These are phyloP conservation scores for Erysiphe neolycopersici DNA, from an alignment of 2,329 filamentous ascomycete species.

Conservation along the genomic window DNA sequence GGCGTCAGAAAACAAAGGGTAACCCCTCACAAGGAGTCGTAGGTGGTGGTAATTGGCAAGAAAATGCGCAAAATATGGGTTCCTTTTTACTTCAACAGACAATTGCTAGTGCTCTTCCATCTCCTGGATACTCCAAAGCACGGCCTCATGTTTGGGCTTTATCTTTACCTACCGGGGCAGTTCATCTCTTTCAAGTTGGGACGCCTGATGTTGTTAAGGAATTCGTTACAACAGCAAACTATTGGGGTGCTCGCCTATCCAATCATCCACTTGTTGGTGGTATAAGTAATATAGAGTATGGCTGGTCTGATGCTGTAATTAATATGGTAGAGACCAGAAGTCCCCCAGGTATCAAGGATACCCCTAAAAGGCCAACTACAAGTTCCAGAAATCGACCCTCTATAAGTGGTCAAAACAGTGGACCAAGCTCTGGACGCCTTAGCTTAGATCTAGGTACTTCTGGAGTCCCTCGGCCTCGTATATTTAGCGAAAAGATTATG, in stretches of 20 bases:
- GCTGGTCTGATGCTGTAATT: slow-evolving; percentile 73
- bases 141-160: slow-evolving; percentile 86
- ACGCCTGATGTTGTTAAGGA: slow-evolving; percentile 86
- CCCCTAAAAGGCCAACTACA: background rate
- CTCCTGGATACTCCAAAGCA: slow-evolving; percentile 76
- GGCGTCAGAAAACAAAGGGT: slow-evolving; percentile 36
- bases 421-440: slow-evolving; percentile 34
- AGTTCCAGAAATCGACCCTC: slow-evolving; percentile 6
- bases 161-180: slow-evolving; percentile 71
- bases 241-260: slow-evolving; percentile 85
- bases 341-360: background rate
- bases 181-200: slow-evolving; percentile 94
- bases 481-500: slow-evolving; percentile 61
- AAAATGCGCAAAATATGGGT: slow-evolving; percentile 75
- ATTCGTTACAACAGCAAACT: slow-evolving; percentile 85
- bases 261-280: slow-evolving; percentile 83
- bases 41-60: slow-evolving; percentile 93
- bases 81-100: slow-evolving; percentile 76
- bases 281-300: slow-evolving; percentile 91
- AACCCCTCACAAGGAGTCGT: slow-evolving; percentile 35
- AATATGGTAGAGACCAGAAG: slow-evolving; percentile 17
- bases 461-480: slow-evolving; percentile 20
- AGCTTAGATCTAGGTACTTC: slow-evolving; percentile 21
- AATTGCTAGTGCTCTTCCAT: slow-evolving; percentile 66
- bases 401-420: slow-evolving; percentile 13